Base-by-base conservation (phyloP, 2,329 filamentous ascomycete genomes). In the Fusarium udum region DNA sequence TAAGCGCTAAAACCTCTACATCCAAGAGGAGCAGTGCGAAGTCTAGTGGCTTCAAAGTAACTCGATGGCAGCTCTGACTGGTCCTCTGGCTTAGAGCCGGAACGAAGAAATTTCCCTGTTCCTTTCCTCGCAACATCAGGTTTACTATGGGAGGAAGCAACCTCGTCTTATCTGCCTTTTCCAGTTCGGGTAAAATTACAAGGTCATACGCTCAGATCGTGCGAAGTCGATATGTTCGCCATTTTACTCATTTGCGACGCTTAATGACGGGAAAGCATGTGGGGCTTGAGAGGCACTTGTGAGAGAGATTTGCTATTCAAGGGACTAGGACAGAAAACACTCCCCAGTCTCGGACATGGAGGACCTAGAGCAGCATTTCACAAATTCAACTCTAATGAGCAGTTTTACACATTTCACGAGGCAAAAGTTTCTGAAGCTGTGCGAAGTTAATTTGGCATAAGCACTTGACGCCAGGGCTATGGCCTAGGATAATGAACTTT, bases 381-480 rank as follows among this genome's bases (percentile, higher is more conserved):
- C 1, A 0, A 7, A 7, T 18, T 18, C 10, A 48, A 7, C 10
- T 31, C n/a, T 3, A 8, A 18, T 24, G 7, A 18, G 1, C 20
- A 20, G 11, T 7, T 20, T 45, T 45, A 7, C 24, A 45, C 5
- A 45, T 6, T 8, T 4, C 10, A 31, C 2, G 0, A 6, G 1
- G 4, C 7, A 11, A 8, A 16, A 18, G 32, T 7, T 18, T 1
- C 15, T 7, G 13, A n/a, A n/a, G 7, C 20, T 22, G 10, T 48
- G 45, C 1, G 5, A n/a, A 16, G 26, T 4, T 3, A 12, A 16
- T 6, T 2, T 4, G 1, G 14, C 3, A 20, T 14, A 43, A 4
- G 8, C 12, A 46, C 5, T 18, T 3, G 20, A 22, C 13, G 14
- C 6, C 15, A n/a, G 3, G 5, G 11, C 4, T n/a, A 22, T n/a